Evolutionary conservation across 768 basidiomycete genomes (phyloP).

Genomic region (Leccinum rimulosum): DNA sequence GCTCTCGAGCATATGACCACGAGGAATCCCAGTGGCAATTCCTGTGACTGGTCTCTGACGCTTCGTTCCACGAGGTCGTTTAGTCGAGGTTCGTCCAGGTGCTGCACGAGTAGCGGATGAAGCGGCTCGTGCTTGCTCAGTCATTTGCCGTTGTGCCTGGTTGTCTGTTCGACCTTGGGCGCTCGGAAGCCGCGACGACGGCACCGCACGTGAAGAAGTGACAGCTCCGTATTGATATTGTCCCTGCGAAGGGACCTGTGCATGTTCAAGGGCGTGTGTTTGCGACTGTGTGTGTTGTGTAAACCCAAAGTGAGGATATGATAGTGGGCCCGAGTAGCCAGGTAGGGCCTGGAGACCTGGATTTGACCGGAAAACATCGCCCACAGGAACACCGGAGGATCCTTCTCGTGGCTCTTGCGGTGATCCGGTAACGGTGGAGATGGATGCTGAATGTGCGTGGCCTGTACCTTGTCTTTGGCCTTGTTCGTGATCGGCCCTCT

Average conservation of each 20-base stretch:
- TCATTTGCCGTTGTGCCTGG: neutral
- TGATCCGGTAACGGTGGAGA: conserved; percentile 25
- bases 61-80: conserved; percentile 23
- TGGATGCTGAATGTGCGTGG: conserved; percentile 24
- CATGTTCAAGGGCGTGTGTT: neutral
- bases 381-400: neutral
- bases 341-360: conserved; percentile 2
- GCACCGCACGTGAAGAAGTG: neutral
- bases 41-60: conserved; percentile 15
- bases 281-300: conserved; percentile 10
- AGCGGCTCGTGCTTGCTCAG: neutral
- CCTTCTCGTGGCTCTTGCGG: conserved; percentile 10
- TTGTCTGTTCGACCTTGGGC: neutral
- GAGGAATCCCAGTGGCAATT: neutral
- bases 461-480: neutral
- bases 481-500: neutral
- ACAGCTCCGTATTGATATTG: conserved; percentile 8
- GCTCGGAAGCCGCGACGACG: conserved; percentile 2
- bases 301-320: conserved; percentile 1
- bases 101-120: neutral
- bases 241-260: conserved; percentile 4
- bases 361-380: neutral
- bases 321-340: conserved; percentile 1
- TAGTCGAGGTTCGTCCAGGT: conserved; percentile 13
- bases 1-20: conserved; percentile 16